A percentile compares a stretch with the other conserved stretches of the same genome.
Conservation (phyloP, 352 stramenopile species). For the Phytopythium litorale region DNA sequence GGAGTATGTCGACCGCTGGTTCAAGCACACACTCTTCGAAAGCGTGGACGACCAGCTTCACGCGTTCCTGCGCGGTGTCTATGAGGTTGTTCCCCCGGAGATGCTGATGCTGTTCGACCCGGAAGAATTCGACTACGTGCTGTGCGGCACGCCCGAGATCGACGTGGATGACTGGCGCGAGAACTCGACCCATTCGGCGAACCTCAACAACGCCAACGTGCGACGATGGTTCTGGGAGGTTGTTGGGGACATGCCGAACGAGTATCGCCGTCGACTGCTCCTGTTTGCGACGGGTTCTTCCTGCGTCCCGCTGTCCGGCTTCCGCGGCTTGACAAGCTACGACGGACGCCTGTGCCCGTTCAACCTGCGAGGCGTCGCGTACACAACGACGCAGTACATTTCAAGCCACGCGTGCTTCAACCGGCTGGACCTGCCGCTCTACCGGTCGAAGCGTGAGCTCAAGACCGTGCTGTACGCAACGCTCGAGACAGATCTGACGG, state of each 20-base stretch:
- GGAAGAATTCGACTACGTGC: conserved; percentile 96
- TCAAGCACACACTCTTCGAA: conserved; percentile 56
- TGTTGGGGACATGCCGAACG: conserved; percentile 84
- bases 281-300: conserved; percentile 81
- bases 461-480: conserved; percentile 57
- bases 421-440: conserved; percentile 94
- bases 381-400: conserved; percentile 50
- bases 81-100: conserved; percentile 94
- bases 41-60: conserved; percentile 54
- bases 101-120: conserved; percentile 96
- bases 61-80: conserved; percentile 90
- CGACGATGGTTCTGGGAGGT: conserved; percentile 96
- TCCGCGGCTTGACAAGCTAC: conserved; percentile 72
- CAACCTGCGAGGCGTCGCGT: conserved; percentile 56
- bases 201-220: conserved; percentile 32
- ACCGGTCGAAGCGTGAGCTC: conserved; percentile 86
- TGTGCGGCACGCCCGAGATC: conserved; percentile 96
- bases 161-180: conserved; percentile 95
- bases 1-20: conserved; percentile 90
- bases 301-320: conserved; percentile 71
- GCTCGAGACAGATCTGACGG: conserved; percentile 60
- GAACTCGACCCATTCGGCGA: conserved; percentile 68
- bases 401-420: conserved; percentile 82
- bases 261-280: conserved; percentile 69
- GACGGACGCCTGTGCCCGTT: conserved; percentile 76